Evolutionary conservation across 306 rosid genomes (phyloP), one percentile per base, ranked within the genome.

Genomic region (Castanea mollissima): DNA sequence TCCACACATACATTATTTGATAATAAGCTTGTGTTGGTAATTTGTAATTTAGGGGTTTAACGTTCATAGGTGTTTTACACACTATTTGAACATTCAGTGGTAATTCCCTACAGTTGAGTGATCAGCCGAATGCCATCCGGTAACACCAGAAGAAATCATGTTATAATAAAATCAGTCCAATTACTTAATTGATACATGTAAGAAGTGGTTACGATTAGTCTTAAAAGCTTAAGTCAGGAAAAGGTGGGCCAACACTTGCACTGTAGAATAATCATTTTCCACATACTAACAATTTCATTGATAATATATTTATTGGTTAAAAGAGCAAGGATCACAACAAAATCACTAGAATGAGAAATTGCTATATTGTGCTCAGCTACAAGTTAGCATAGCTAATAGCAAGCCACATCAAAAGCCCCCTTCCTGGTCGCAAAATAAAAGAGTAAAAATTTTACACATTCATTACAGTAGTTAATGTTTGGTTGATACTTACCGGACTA

Each of bases 51-150:
- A 1, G 27, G 1, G 27, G 1, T 25, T 1, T 25, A 25, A 25
- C 1, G 27, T 25, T 25, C 27, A 25, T 25, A 25, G 27, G 27
- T 25, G 27, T 25, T 25, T 25, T 1, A 25, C 27, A 25, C 27
- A 25, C 1, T 25, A 0, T 25, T 25, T 25, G 27, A 25, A 25
- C 27, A 25, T 25, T 25, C 27, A 0, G 27, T 25, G 27, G 27
- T 25, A 25, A 25, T 25, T 25, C 1, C 27, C 27, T 25, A 25
- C 1, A 25, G 27, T 25, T 25, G 73, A 78, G 76, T 69, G 73
- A 75, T 75, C 76, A 69, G 77, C 56, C 55, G 9, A 46, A 19
- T 49, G 51, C 49, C 19, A 81, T 58, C 64, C 19, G 5, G 64
- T 55, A 65, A 68, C 44, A 35, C 19, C 29, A 54, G 57, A 73